Evolutionary conservation across 1,284 basidiomycete species (phyloP).

Genomic region (Cutaneotrichosporon spelunceum): DNA sequence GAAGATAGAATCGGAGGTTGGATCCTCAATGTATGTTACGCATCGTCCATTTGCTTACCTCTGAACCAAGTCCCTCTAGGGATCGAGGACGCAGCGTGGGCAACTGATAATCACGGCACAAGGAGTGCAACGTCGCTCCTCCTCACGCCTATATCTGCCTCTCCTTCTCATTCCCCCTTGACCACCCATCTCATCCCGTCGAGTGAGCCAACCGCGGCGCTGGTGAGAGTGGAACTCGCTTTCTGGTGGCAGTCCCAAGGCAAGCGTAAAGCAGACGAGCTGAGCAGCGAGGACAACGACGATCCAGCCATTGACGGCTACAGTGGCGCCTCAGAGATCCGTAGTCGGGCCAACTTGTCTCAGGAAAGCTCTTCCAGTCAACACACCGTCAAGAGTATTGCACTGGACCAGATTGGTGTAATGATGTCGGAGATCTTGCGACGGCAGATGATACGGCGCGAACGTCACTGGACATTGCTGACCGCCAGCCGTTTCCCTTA

Average conservation of each 20-base stretch:
- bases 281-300: background rate
- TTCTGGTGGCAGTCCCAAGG: slow-evolving; percentile 9
- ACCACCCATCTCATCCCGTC: background rate
- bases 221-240: background rate
- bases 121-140: background rate
- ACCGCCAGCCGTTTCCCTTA: slow-evolving; percentile 32
- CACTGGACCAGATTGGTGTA: background rate
- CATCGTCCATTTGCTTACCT: background rate
- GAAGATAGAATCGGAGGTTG: slow-evolving; percentile 6
- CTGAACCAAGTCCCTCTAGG: slow-evolving; percentile 14
- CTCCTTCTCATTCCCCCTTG: background rate
- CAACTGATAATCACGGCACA: background rate
- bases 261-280: background rate
- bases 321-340: too few species aligned
- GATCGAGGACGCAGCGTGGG: slow-evolving; percentile 1
- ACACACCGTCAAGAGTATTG: background rate
- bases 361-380: background rate
- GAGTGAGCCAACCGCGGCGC: slow-evolving; percentile 9
- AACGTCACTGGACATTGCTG: background rate
- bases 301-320: background rate
- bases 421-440: slow-evolving; percentile 24
- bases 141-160: background rate
- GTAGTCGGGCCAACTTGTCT: too few species aligned
- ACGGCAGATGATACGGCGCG: slow-evolving; percentile 29
- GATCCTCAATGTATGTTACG: background rate